Conservation (phyloP, 1,284 basidiomycete genomes). For the Apiotrichum domesticum region DNA sequence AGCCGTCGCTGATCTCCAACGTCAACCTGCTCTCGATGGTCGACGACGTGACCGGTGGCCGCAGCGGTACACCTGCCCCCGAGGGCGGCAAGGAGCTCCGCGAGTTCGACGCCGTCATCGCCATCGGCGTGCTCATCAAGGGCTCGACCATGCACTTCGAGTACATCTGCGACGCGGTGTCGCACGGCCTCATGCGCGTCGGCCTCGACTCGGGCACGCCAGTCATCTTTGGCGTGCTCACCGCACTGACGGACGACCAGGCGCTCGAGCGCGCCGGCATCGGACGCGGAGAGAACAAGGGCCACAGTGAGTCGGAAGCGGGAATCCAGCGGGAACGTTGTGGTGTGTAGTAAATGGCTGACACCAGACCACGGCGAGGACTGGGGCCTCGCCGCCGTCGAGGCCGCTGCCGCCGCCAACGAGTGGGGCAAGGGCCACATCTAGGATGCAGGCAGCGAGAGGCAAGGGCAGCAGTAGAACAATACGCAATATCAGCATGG, state of each 20-base stretch:
- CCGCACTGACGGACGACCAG: constrained; percentile 87
- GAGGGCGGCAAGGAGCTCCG: constrained; percentile 54
- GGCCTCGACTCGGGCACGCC: constrained; percentile 91
- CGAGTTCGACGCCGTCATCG: constrained; percentile 90
- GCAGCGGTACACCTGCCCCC: constrained; percentile 46
- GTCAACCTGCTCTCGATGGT: constrained; percentile 61
- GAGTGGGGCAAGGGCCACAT: constrained; percentile 55
- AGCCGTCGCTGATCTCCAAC: constrained; percentile 41
- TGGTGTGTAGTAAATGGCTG: neutral
- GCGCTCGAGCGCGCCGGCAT: constrained; percentile 87
- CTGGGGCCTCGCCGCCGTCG: constrained; percentile 91
- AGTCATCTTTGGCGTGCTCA: constrained; percentile 94
- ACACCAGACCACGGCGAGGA: constrained; percentile 64
- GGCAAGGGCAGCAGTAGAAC: too few relatives aligned
- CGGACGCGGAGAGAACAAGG: constrained; percentile 42
- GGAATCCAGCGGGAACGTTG: too few relatives aligned
- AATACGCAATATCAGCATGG: too few relatives aligned
- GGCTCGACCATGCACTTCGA: constrained; percentile 97
- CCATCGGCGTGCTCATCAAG: constrained; percentile 96
- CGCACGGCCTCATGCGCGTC: constrained; percentile 87
- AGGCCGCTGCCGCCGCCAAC: constrained; percentile 69
- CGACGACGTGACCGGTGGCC: constrained; percentile 47
- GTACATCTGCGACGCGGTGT: constrained; percentile 92
- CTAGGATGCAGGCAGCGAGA: neutral
- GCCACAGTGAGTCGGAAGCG: constrained; percentile 44